phyloP scores from a whole-genome alignment of 2,329 filamentous ascomycete genomes.

The Lasiodiplodia sp. region DNA sequence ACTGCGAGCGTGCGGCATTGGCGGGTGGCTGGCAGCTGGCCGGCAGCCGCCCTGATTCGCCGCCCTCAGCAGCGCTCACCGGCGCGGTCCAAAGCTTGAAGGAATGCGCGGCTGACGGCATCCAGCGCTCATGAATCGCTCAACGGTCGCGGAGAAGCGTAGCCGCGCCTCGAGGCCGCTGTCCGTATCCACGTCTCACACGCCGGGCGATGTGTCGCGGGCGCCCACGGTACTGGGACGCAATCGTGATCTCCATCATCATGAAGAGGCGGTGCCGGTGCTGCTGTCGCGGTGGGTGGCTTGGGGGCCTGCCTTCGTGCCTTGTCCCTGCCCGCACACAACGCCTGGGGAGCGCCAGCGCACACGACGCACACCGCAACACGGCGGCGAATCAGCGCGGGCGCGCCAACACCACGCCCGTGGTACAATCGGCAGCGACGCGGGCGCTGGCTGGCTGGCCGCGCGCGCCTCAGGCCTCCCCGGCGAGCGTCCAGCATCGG shows the following conservation, averaged over 20 bases:
- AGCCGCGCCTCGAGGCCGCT: constrained; percentile 16
- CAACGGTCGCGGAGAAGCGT: constrained; percentile 29
- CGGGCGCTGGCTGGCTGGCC: constrained; percentile 22
- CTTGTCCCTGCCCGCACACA: constrained; percentile 23
- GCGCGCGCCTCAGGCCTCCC: constrained; percentile 14
- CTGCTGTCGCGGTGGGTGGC: constrained; percentile 19
- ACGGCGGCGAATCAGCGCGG: constrained; percentile 21
- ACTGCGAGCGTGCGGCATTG: constrained; percentile 25
- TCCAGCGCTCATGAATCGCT: constrained; percentile 20
- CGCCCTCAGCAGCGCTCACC: constrained; percentile 6
- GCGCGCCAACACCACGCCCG: constrained; percentile 23
- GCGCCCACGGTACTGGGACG: constrained; percentile 26
- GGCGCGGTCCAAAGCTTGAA: constrained; percentile 26
- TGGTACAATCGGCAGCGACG: constrained; percentile 26
- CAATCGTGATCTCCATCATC: constrained; percentile 29
- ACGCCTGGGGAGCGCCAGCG: constrained; percentile 28
- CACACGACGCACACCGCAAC: constrained; percentile 31
- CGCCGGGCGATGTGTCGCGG: constrained; percentile 20
- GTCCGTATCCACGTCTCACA: constrained; percentile 26
- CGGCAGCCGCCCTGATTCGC: constrained; percentile 24
- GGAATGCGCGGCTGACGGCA: constrained; percentile 26
- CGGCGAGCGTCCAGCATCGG: background rate
- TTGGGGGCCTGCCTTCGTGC: constrained; percentile 27
- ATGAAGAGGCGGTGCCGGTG: constrained; percentile 24
- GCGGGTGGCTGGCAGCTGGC: constrained; percentile 26